Percentiles rank a stretch among this genome's conserved stretches.
Conservation (phyloP, 2,329 filamentous ascomycete species). For the Diaporthe sp. region DNA sequence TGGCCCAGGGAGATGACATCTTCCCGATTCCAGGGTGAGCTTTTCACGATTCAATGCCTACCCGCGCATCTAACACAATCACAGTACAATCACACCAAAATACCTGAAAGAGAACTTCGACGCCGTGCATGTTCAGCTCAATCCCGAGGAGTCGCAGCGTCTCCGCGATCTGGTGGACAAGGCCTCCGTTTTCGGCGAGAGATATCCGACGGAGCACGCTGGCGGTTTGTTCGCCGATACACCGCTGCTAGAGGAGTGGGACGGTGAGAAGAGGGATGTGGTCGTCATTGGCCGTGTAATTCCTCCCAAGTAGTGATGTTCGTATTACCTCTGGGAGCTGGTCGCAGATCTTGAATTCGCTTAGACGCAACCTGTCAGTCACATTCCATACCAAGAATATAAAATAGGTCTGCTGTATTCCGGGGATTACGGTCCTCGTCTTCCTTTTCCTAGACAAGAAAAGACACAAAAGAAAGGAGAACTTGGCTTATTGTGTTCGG, state of each 20-base stretch:
- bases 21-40: slow-evolving; percentile 65
- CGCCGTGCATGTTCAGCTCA: slow-evolving; percentile 49
- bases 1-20: slow-evolving; percentile 64
- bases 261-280: background rate
- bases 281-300: background rate
- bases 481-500: too few relatives aligned
- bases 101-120: slow-evolving; percentile 41
- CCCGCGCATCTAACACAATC: slow-evolving; percentile 48
- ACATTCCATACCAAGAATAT: too few relatives aligned
- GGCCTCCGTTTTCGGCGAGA: slow-evolving; percentile 13
- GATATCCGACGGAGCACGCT: background rate
- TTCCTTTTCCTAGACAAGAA: too few relatives aligned
- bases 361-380: background rate
- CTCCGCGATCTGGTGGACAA: background rate
- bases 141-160: slow-evolving; percentile 48
- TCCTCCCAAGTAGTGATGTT: background rate
- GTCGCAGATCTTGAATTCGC: background rate
- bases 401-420: too few relatives aligned
- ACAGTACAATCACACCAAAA: slow-evolving; percentile 49
- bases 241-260: slow-evolving; percentile 4
- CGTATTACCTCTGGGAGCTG: background rate
- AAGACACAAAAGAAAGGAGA: too few relatives aligned
- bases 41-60: too few relatives aligned
- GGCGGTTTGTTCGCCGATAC: slow-evolving; percentile 19
- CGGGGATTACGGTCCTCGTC: too few relatives aligned